These are phyloP conservation scores for Rhynchospora tenuis DNA, from an alignment of 176 grass and related monocot genomes.

Conservation along the genomic window DNA sequence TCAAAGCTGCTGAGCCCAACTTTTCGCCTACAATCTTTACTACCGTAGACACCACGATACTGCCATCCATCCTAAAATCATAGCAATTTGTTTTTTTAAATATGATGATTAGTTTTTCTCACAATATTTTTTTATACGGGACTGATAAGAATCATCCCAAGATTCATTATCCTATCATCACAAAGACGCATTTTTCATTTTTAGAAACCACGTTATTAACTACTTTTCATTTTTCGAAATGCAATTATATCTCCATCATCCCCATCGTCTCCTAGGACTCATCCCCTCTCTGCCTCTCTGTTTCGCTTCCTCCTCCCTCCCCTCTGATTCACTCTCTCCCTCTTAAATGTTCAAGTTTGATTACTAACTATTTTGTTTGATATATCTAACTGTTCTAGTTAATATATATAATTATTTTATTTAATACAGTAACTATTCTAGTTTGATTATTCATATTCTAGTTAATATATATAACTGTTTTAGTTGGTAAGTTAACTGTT, in stretches of 20 bases:
- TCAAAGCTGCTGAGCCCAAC: background rate
- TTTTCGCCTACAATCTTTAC: background rate
- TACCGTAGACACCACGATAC: background rate
- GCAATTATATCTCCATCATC: constrained; percentile 23
- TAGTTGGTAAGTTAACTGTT: too few relatives aligned
- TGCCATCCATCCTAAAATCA: background rate
- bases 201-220: background rate
- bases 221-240: background rate
- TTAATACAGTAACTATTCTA: background rate
- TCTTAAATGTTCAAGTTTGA: too few relatives aligned
- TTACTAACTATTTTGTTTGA: too few relatives aligned
- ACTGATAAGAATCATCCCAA: background rate
- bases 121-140: too few relatives aligned
- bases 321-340: too few relatives aligned
- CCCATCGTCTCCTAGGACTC: constrained; percentile 29
- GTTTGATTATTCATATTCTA: background rate
- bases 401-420: background rate
- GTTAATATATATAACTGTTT: background rate
- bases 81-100: too few relatives aligned
- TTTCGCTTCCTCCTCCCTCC: too few relatives aligned
- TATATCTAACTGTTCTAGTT: too few relatives aligned
- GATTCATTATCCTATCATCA: background rate
- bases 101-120: too few relatives aligned
- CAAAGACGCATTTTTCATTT: background rate
- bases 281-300: too few relatives aligned